A percentile compares a stretch with the other conserved stretches of the same genome.
Evolutionary conservation across 2,329 filamentous ascomycete genomes (phyloP).

Genomic region (Aspergillus fischeri): DNA sequence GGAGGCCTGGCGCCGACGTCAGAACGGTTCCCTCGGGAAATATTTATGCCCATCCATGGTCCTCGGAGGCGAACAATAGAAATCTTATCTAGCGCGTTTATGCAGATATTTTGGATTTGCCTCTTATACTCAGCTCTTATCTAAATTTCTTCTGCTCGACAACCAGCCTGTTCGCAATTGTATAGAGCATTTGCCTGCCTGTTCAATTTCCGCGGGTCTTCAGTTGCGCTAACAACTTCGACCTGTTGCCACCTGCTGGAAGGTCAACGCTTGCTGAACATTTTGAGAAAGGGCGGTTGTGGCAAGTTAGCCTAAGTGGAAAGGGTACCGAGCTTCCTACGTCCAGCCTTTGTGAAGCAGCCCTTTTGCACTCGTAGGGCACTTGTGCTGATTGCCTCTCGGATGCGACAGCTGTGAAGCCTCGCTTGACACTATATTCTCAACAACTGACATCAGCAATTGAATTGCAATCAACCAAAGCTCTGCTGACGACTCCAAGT

Average conservation of each 20-base stretch:
- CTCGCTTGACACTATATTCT: neutral
- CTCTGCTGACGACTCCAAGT: neutral
- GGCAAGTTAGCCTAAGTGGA: neutral
- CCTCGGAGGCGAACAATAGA: neutral
- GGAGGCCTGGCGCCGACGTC: constrained; percentile 7
- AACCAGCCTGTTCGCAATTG: neutral
- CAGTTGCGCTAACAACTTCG: neutral
- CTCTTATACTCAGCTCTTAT: neutral
- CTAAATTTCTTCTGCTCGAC: neutral
- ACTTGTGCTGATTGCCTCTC: neutral
- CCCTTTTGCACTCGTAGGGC: neutral
- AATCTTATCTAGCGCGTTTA: neutral
- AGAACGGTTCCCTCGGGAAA: constrained; percentile 6
- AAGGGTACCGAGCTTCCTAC: neutral
- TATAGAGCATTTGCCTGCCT: neutral
- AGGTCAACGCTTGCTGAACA: neutral
- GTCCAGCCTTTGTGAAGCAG: neutral
- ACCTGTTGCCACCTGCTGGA: neutral
- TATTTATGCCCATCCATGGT: neutral
- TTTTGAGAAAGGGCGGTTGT: neutral
- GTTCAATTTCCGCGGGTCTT: neutral
- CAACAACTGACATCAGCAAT: neutral
- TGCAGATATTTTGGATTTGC: neutral
- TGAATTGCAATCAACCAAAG: neutral
- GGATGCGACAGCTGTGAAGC: neutral